Conservation (phyloP, 1,139 yeast species). For the Casaregolazyma suthepensis region DNA sequence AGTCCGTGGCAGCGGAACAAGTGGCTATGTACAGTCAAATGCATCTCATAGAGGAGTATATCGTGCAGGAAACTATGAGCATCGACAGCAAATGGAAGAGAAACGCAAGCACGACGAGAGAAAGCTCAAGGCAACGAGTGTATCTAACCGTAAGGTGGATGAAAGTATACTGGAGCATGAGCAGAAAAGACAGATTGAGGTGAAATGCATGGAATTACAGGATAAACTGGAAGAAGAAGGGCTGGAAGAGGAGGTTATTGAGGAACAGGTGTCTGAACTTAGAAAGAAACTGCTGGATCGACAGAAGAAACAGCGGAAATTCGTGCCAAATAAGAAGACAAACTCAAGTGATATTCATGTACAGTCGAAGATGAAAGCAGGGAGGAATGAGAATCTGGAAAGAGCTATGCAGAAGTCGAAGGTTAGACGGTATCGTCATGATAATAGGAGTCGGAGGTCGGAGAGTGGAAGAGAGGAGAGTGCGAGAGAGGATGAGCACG, state of each 20-base stretch:
- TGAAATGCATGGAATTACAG: slow-evolving; percentile 49
- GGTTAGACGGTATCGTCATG: slow-evolving; percentile 3
- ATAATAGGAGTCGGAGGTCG: slow-evolving; percentile 1
- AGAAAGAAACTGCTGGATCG: slow-evolving; percentile 21
- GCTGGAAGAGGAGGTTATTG: slow-evolving; percentile 30
- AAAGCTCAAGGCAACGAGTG: slow-evolving; percentile 20
- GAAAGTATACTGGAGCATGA: slow-evolving; percentile 43
- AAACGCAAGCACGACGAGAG: slow-evolving; percentile 17
- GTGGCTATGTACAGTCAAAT: slow-evolving; percentile 59
- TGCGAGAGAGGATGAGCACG: neutral
- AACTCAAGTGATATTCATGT: slow-evolving; percentile 16
- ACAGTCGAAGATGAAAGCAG: slow-evolving; percentile 17
- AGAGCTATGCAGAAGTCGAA: slow-evolving; percentile 11
- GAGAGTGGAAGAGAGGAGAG: neutral
- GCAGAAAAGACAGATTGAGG: slow-evolving; percentile 44
- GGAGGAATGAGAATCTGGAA: slow-evolving; percentile 18
- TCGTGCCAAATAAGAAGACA: slow-evolving; percentile 8
- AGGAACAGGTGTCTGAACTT: slow-evolving; percentile 27
- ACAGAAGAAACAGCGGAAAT: slow-evolving; percentile 6
- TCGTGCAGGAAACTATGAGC: slow-evolving; percentile 33
- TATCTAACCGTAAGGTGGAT: slow-evolving; percentile 30
- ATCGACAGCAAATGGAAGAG: slow-evolving; percentile 29
- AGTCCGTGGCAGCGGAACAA: slow-evolving; percentile 68
- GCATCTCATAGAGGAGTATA: slow-evolving; percentile 32
- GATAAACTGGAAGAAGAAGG: slow-evolving; percentile 51